Base-by-base conservation (phyloP, 495 filamentous ascomycete genomes). In the Bacidia rubella region DNA sequence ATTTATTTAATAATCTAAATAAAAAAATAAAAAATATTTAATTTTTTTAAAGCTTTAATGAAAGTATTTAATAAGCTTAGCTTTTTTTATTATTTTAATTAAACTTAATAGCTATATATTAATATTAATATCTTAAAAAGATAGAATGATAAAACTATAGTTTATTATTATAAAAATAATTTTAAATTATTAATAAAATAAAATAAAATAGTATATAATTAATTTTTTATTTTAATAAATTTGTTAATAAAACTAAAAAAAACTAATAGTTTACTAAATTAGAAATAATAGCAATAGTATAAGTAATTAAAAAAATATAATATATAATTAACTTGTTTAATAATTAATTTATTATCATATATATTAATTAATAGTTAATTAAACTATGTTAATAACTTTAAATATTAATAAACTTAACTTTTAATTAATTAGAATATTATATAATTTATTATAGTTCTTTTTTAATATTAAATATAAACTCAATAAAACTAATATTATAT, bases 331-430 rank as follows among this genome's bases (percentile, higher is more conserved):
- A 54, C 17, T 54, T 29, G 15, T 35, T 15, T 7, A 46, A 47
- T n/a, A n/a, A n/a, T n/a, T n/a, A n/a, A 9, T 20, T 49, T 3
- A 15, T 51, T 25, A 51, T 29, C 9, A 47, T 54, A 19, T 22
- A 44, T 17, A 51, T 42, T 11, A 25, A 57, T 41, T 47, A 47
- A 21, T 47, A 1, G 5, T 24, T 54, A 41, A 41, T 9, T 50
- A 54, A 43, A 49, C 12, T 11, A 54, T 3, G 5, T 24, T 54
- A 41, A 24, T 21, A 1, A 48, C 10, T 39, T 48, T 27, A 0
- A 54, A 22, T 25, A 54, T n/a, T 39, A 49, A 54, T 41, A 54
- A 54, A n/a, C 12, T 48, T 5, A 49, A 54, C 41, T 4, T 54
- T 0, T 7, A 22, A 0, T n/a, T 54, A 12, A 19, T 54, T 12